These are phyloP conservation scores for Macrocybe gigantea DNA, from an alignment of 768 basidiomycete genomes.

Conservation along the genomic window DNA sequence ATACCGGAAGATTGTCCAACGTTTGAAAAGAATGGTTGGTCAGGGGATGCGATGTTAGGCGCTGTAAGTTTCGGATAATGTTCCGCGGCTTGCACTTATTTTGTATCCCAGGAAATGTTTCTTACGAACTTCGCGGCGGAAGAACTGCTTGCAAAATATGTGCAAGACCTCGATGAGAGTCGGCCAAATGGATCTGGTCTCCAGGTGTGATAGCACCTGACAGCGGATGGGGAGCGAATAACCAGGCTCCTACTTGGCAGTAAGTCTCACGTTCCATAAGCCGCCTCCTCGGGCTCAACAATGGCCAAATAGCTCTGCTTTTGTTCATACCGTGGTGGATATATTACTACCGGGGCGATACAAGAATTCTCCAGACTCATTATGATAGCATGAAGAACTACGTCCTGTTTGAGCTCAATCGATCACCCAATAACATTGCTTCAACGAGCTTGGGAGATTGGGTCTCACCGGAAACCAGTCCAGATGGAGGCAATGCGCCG, in stretches of 20 bases:
- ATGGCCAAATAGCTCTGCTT: slow-evolving; percentile 14
- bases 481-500: slow-evolving; percentile 21
- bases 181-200: slow-evolving; percentile 15
- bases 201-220: slow-evolving; percentile 23
- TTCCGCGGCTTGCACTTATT: not conserved
- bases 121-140: slow-evolving; percentile 19
- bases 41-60: slow-evolving; percentile 22
- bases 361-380: slow-evolving; percentile 16
- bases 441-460: slow-evolving; percentile 26
- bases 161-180: slow-evolving; percentile 19
- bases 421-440: slow-evolving; percentile 23
- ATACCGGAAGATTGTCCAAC: slow-evolving; percentile 21
- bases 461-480: slow-evolving; percentile 42
- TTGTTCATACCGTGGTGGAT: slow-evolving; percentile 24
- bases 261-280: slow-evolving; percentile 8
- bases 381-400: slow-evolving; percentile 24
- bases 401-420: slow-evolving; percentile 20
- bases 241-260: slow-evolving; percentile 27
- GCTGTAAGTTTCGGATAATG: slow-evolving; percentile 12
- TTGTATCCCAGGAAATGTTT: slow-evolving; percentile 19
- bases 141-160: slow-evolving; percentile 21
- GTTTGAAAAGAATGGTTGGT: slow-evolving; percentile 27
- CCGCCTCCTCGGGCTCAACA: not conserved
- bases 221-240: slow-evolving; percentile 23
- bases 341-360: slow-evolving; percentile 22